These are phyloP conservation scores for Wallacemonas rigidus DNA, from an alignment of 208 protist species.

Conservation along the genomic window DNA sequence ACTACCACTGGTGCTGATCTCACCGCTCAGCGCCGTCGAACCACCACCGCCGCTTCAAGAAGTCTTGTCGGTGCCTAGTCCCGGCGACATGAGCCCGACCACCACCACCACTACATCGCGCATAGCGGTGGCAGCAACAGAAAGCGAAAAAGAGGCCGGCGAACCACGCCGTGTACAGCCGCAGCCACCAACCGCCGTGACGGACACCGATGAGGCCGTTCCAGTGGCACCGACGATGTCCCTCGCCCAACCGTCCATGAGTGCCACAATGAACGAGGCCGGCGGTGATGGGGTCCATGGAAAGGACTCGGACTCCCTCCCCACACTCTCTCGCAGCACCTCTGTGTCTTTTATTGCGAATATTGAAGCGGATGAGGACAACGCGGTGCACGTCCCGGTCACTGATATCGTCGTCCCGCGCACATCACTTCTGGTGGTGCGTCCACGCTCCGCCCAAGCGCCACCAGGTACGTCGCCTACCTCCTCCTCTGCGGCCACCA, in stretches of 20 bases:
- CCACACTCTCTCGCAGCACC: neutral
- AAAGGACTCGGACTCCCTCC: neutral
- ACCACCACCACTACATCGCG: neutral
- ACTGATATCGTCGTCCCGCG: neutral
- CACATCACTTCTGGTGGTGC: constrained; percentile 6
- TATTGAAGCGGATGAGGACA: neutral
- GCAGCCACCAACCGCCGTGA: no score
- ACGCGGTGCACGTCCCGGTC: constrained; percentile 1
- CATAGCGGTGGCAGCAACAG: neutral
- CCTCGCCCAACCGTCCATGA: neutral
- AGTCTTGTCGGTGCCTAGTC: neutral
- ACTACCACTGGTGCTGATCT: neutral
- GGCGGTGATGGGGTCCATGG: no score
- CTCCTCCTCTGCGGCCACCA: no score
- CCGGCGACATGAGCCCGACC: neutral
- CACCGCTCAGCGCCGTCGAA: no score
- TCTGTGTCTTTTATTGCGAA: constrained; percentile 11
- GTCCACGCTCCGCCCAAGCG: neutral
- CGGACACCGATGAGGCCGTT: neutral
- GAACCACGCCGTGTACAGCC: neutral
- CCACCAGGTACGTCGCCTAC: no score
- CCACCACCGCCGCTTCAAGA: neutral
- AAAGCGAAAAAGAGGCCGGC: neutral
- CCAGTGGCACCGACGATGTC: neutral
- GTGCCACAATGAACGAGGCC: neutral